Conservation (phyloP, 2,329 filamentous ascomycete genomes). For the Fusarium sp. region DNA sequence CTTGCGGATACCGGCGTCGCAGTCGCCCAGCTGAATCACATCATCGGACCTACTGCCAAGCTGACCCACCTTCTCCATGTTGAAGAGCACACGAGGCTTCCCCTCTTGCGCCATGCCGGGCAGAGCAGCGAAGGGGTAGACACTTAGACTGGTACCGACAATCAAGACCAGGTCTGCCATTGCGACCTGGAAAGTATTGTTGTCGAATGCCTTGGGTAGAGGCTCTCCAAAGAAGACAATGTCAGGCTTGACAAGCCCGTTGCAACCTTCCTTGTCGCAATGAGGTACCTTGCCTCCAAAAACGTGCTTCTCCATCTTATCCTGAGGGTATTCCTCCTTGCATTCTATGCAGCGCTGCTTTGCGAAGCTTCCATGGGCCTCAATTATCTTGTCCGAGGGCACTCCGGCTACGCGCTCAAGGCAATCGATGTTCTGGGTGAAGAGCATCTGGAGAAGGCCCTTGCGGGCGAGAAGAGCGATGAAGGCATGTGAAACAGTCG, state of each 20-base stretch:
- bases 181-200: constrained; percentile 58
- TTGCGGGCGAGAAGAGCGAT: constrained; percentile 84
- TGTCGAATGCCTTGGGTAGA: constrained; percentile 57
- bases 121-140: constrained; percentile 89
- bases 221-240: constrained; percentile 93
- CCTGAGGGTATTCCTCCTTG: constrained; percentile 75
- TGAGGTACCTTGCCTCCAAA: constrained; percentile 73
- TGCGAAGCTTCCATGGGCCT: constrained; percentile 96
- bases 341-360: constrained; percentile 93
- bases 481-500: constrained; percentile 91
- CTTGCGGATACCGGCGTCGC: constrained; percentile 82
- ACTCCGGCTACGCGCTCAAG: constrained; percentile 90
- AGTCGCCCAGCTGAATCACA: constrained; percentile 83
- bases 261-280: constrained; percentile 72
- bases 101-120: constrained; percentile 71
- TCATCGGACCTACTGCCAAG: constrained; percentile 84
- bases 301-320: constrained; percentile 78
- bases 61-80: constrained; percentile 83
- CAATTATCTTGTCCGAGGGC: constrained; percentile 81
- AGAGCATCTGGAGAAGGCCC: constrained; percentile 82
- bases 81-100: constrained; percentile 85
- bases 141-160: constrained; percentile 87
- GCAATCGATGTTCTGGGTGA: constrained; percentile 98
- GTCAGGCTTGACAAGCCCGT: constrained; percentile 88
- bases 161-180: constrained; percentile 83